Percentiles rank a stretch among this genome's conserved stretches.
Evolutionary conservation across 441 rosid species (phyloP).

Genomic region (Populus hybrid): DNA sequence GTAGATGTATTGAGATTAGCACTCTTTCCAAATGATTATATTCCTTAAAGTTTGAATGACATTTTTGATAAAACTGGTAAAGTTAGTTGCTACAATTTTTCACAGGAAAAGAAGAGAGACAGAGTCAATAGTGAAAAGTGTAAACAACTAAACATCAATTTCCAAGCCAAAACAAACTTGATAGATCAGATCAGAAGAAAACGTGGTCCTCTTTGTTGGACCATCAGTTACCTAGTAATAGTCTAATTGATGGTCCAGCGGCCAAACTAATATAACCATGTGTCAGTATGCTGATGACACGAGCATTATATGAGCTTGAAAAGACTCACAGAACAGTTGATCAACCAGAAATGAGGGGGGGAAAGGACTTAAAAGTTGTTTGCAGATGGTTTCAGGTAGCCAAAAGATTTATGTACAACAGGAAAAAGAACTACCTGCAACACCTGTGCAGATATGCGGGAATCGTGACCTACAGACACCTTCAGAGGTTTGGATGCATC

Average conservation of each 20-base stretch:
- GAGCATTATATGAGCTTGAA: not conserved
- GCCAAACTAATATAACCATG: not conserved
- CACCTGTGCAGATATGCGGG: slow-evolving; percentile 82
- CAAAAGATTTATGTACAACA: slow-evolving; percentile 5
- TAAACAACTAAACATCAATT: not conserved
- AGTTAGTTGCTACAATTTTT: not conserved
- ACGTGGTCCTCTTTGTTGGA: not conserved
- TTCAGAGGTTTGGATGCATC: slow-evolving; percentile 39
- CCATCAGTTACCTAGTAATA: not conserved
- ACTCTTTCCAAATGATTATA: not conserved
- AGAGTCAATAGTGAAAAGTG: not conserved
- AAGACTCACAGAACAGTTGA: not conserved
- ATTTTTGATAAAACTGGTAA: not conserved
- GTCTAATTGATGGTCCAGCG: not conserved
- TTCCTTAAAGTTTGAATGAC: not conserved
- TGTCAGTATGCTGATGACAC: not conserved
- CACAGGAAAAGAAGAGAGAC: not conserved
- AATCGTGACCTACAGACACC: slow-evolving; percentile 92
- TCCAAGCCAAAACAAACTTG: not conserved
- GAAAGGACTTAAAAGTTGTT: not conserved
- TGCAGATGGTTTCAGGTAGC: slow-evolving; percentile 7
- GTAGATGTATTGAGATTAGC: not conserved
- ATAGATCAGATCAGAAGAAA: not conserved
- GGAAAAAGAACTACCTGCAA: slow-evolving; percentile 49
- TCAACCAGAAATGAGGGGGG: not conserved